phyloP scores from a whole-genome alignment of 2,329 filamentous ascomycete species.

The Rasamsonia emersonii region DNA sequence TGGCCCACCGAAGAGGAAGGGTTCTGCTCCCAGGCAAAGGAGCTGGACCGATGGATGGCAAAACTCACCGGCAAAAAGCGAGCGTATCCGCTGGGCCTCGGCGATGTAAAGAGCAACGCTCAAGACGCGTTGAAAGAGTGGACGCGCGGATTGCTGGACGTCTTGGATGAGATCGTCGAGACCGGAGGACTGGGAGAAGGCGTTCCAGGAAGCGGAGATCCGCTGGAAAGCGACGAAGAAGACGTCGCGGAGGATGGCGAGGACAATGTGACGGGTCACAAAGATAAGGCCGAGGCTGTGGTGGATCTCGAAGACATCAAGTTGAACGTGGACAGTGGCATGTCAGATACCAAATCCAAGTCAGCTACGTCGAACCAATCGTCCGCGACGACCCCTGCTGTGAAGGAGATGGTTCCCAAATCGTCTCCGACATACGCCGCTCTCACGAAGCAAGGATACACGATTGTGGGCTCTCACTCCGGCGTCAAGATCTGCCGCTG shows the following conservation, averaged over 20 bases:
- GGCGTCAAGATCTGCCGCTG: slow-evolving; percentile 97
- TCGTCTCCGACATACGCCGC: slow-evolving; percentile 80
- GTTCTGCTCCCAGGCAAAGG: slow-evolving; percentile 85
- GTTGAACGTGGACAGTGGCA: slow-evolving; percentile 25
- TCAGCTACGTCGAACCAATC: too few relatives aligned
- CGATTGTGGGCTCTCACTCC: slow-evolving; percentile 88
- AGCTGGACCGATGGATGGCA: slow-evolving; percentile 95
- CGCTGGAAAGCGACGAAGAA: slow-evolving; percentile 77
- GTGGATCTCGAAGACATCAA: slow-evolving; percentile 80
- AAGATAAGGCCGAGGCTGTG: slow-evolving; percentile 39
- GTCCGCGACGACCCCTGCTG: too few relatives aligned
- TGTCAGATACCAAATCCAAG: slow-evolving; percentile 16
- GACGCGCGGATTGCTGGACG: slow-evolving; percentile 63
- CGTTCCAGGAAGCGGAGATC: slow-evolving; percentile 71
- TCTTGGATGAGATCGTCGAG: slow-evolving; percentile 51
- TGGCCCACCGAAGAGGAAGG: slow-evolving; percentile 89
- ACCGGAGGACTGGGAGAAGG: slow-evolving; percentile 52
- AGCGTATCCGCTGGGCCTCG: slow-evolving; percentile 81
- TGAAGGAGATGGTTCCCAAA: slow-evolving; percentile 91
- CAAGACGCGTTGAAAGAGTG: slow-evolving; percentile 64
- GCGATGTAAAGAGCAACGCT: slow-evolving; percentile 71
- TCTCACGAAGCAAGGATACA: slow-evolving; percentile 92
- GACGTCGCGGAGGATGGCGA: slow-evolving; percentile 50
- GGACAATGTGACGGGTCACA: slow-evolving; percentile 47
- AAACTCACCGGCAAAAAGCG: slow-evolving; percentile 78